Evolutionary conservation across 345 rosid species (phyloP), one percentile per base, ranked within the genome.

Genomic region (Gossypium herbaceum): DNA sequence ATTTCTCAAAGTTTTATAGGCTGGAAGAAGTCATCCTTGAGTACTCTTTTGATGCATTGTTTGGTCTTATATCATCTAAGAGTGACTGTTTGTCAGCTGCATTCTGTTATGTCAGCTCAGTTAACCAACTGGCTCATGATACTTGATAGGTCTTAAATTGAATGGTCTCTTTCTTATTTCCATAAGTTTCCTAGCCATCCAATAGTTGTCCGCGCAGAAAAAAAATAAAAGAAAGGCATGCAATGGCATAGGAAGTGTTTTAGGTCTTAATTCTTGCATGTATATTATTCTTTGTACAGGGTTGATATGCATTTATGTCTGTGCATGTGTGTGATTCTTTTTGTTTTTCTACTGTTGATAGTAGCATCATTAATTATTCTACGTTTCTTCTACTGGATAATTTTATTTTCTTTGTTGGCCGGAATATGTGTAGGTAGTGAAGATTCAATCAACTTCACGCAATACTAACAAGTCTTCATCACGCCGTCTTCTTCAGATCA

Each of bases 401-500:
- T 58, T 58, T 8, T 72, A 57, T 59, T 59, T 71, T 80, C 39
- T 29, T 50, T 69, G 47, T 76, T 75, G 60, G 19, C 52, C 51
- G 73, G 78, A 80, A 73, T 79, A 34, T 62, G 2, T 63, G 43
- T 77, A 95, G 99, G 91, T 70, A 71, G 81, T 58, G 59, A 93
- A 93, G 85, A 80, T 74, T 80, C 99, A 86, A 75, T 73, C 91
- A 48, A 80, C 80, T 67, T 86, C 86, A 64, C 89, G 92, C 77
- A 87, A 84, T 20, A 78, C 83, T 72, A 84, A 89, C 52, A 93
- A 90, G 84, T 77, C 75, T 79, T 85, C 96, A 43, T 88, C 94
- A 55, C 86, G 50, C 29, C 87, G 94, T 57, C 93, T 91, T 82
- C 90, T 95, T 65, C 96, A 89, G 84, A 92, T 95, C 83, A 88